Evolutionary conservation across 768 basidiomycete species (phyloP), one percentile per base, ranked within the genome.

Genomic region (Tricholoma hemisulphureum): DNA sequence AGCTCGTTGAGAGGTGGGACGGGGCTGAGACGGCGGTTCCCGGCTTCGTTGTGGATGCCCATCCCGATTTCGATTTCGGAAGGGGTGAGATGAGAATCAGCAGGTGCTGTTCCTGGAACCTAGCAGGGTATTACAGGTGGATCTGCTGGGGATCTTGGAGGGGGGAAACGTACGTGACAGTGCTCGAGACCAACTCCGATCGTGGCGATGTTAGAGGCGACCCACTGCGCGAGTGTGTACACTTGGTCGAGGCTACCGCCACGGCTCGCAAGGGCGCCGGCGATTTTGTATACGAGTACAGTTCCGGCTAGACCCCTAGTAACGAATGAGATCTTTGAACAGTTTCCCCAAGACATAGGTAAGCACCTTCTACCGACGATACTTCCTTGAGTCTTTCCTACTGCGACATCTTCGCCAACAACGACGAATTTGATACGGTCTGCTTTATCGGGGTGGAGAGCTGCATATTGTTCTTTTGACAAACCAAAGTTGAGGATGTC

Each of bases 401-500:
- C 93, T 2, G 92, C 87, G 32, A 95, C 93, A 66, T 96, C 94
- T 68, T 96, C 94, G 6, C 88, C 93, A 5, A 96, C 91, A 41
- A 94, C 81, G 28, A 95, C 77, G 55, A 95, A 89, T 64, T 81
- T 85, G 67, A 92, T 81, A 24, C 75, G 74, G 52, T 88, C 81
- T 1, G 88, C 81, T 64, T 86, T 85, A 21, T 84, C 80, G 0
- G 91, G 86, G 55, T 88, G 80, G 49, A 77, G 71, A 4, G 91
- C 85, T 3, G 89, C 86, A 59, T 88, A 87, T 63, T 91, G 88
- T 65, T 96, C 93, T 63, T 85, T 88, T 3, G 93, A 93, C 9
- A 96, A 81, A 21, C 94, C 94, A 65, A 96, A 96, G 67, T 95
- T 93, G 48, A 96, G 84, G 34, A 94, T 82, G 63, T 96, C 94